Evolutionary conservation across 805 yeast genomes (phyloP), one percentile per base, ranked within the genome.

Genomic region (Wickerhamomyces alni): DNA sequence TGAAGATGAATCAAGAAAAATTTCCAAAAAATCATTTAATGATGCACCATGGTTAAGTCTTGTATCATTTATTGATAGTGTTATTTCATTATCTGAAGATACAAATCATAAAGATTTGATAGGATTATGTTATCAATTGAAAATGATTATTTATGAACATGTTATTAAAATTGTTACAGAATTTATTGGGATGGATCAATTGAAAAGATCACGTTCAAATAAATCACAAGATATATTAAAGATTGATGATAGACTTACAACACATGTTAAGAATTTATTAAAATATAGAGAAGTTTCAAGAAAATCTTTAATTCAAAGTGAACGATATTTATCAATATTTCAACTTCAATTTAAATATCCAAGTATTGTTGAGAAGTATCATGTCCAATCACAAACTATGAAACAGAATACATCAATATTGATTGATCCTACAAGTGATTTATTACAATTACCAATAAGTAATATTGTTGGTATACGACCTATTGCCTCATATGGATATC

Each of bases 41-140:
- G 43, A 44, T 13, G 29, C 37, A 16, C 36, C 47, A 15, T 54
- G 58, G 58, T 25, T 40, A 8, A 47, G 53, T 30, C 29, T 52
- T 12, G 22, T 41, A 1, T 24, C 42, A 0, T 35, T 53, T 21
- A 34, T 50, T 9, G 52, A 51, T 11, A 36, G 34, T 19, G 42
- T 46, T 6, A 27, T 36, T 3, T 36, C 36, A 19, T 13, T 45
- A 3, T 31, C 44, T 15, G 13, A n/a, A 5, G 43, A 42, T 9
- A 10, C 29, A 9, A 35, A 38, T 4, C 13, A 33, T 19, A 18
- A 32, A 3, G 51, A 43, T 12, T 33, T 52, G 10, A 19, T 39
- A 0, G 56, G 55, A 1, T 15, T 54, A 5, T 29, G 42, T 9
- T 31, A 33, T 1, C 55, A 54, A 27, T 39, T 50, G 11, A 42